Base-by-base conservation (phyloP, 2,329 filamentous ascomycete genomes). In the Nigrospora sphaerica region DNA sequence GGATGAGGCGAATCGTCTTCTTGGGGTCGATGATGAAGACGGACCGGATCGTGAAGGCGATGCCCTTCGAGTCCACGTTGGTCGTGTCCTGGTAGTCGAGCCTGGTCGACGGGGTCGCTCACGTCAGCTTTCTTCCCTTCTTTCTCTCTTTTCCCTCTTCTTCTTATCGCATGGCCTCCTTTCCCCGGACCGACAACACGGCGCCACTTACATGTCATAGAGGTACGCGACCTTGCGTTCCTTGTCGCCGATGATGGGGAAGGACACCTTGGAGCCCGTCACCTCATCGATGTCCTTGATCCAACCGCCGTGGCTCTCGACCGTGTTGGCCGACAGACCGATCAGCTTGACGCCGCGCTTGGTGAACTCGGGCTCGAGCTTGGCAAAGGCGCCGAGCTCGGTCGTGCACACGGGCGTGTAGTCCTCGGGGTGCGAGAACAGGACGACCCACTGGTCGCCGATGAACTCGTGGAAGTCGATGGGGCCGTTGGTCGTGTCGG, bases 371-470 rank as follows among this genome's bases (percentile, higher is more conserved):
- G 83, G 80, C 73, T 89, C 83, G 53, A 95, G 78, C 72, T 91
- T 93, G 57, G 90, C 87, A 61, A 96, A 95, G 49, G 90, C 90
- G 52, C 90, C 91, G 52, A 96, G 85, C 74, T 96, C 91, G 46
- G 90, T 96, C 54, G 91, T 96, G 78, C 91, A 96, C 49, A 95
- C 91, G 46, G 91, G 91, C 2, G 91, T 95, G 77, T 88, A 95
- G 70, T 95, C 91, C 67, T 85, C 85, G 3, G 88, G 88, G 72
- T 92, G 88, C 32, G 85, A 89, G 76, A 93, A 92, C 57, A 93
- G 75, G 54, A 93, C 80, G 49, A 85, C 81, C 88, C 88, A 92
- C 61, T 78, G 84, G 73, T 85, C 75, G 61, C 82, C 84, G 54
- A 91, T 78, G 72, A 86, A 91, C 67, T 89, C 77, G 69, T 91